A percentile compares a stretch with the other conserved stretches of the same genome.
phyloP scores from a whole-genome alignment of 2,329 filamentous ascomycete species.

The Hypoxylon sp. region DNA sequence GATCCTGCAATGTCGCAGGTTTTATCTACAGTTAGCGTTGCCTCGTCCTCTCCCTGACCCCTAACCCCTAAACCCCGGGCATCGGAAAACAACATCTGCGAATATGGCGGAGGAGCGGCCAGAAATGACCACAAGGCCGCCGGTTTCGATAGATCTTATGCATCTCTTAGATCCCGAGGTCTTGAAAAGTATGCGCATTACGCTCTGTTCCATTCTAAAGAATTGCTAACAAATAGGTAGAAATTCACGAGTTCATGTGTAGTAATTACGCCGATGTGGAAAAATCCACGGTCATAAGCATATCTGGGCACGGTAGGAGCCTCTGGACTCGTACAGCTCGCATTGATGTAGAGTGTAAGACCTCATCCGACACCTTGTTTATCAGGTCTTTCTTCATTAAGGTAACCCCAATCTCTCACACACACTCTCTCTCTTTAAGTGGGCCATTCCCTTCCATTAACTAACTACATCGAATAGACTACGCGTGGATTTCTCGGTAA shows the following conservation, averaged over 20 bases:
- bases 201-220: background rate
- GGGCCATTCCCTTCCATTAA: background rate
- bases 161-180: slow-evolving; percentile 28
- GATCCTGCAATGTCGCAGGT: background rate
- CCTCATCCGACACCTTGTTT: background rate
- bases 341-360: slow-evolving; percentile 21
- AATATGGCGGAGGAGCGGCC: slow-evolving; percentile 18
- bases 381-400: slow-evolving; percentile 35
- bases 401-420: slow-evolving; percentile 12
- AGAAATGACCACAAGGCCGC: background rate
- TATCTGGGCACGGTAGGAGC: slow-evolving; percentile 34
- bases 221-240: slow-evolving; percentile 8
- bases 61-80: too few relatives aligned
- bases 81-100: background rate
- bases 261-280: too few relatives aligned
- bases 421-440: too few relatives aligned
- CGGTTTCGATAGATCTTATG: slow-evolving; percentile 29
- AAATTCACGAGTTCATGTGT: slow-evolving; percentile 20
- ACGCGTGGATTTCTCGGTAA: slow-evolving; percentile 27
- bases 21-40: slow-evolving; percentile 21
- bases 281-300: slow-evolving; percentile 10
- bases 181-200: slow-evolving; percentile 16
- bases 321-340: slow-evolving; percentile 43
- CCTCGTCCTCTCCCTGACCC: slow-evolving; percentile 14
- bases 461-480: slow-evolving; percentile 16